Evolutionary conservation across 2,329 filamentous ascomycete genomes (phyloP).

Genomic region (Didymella arachidicola): DNA sequence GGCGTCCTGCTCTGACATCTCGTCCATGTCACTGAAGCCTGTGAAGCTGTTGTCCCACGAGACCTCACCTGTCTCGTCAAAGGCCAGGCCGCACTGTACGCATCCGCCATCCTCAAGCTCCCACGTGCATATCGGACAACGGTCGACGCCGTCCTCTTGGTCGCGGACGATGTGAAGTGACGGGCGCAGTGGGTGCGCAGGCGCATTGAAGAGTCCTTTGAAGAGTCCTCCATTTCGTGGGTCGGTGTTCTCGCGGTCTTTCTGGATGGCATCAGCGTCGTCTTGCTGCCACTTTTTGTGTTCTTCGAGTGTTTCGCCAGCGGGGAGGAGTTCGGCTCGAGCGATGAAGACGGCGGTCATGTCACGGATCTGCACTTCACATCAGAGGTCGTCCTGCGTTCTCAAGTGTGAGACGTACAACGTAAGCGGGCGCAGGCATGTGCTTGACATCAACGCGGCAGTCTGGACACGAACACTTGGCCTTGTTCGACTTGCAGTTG

Average conservation of each 20-base stretch:
- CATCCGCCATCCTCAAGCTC: slow-evolving; percentile 70
- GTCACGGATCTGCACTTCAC: slow-evolving; percentile 62
- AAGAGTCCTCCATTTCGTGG: slow-evolving; percentile 65
- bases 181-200: slow-evolving; percentile 30
- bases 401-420: slow-evolving; percentile 54
- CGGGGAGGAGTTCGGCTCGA: slow-evolving; percentile 67
- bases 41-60: slow-evolving; percentile 50
- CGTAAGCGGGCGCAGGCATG: slow-evolving; percentile 69
- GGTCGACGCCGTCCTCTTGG: slow-evolving; percentile 65
- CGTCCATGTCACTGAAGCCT: slow-evolving; percentile 57
- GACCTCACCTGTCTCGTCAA: slow-evolving; percentile 56
- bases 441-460: slow-evolving; percentile 67
- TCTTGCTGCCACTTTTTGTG: slow-evolving; percentile 65
- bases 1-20: slow-evolving; percentile 50
- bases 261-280: slow-evolving; percentile 66
- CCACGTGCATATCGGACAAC: slow-evolving; percentile 69
- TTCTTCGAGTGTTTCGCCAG: slow-evolving; percentile 69
- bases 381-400: no score
- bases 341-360: slow-evolving; percentile 69
- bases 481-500: slow-evolving; percentile 59
- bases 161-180: slow-evolving; percentile 59
- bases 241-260: slow-evolving; percentile 64
- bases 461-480: slow-evolving; percentile 69
- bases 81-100: slow-evolving; percentile 60
- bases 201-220: slow-evolving; percentile 63